Base-by-base conservation (phyloP, 306 rosid species). In the Oxytropis ochrocephala region DNA sequence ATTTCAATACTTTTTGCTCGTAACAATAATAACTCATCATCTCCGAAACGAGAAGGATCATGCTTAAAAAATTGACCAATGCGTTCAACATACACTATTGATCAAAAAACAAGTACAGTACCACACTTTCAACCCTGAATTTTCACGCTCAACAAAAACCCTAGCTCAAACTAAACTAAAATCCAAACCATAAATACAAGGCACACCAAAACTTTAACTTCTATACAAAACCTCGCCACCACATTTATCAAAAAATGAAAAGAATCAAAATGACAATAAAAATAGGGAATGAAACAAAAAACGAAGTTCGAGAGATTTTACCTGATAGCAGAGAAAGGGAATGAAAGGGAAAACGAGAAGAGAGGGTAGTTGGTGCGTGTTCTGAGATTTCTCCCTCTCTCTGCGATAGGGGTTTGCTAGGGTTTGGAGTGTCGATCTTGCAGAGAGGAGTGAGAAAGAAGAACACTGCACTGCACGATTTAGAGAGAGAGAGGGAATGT, bases 391-490 rank as follows among this genome's bases (percentile, higher is more conserved):
- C 59, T 53, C 36, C 1, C 84, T 77, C 80, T 77, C 67, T 43
- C 53, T 41, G 75, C 47, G 81, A 63, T 53, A 81, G 88, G 86
- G 91, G 79, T 81, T 84, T 36, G 77, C 69, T 78, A 84, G 88
- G 91, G 86, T 82, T 84, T 72, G 79, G 58, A 4, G 38, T 55
- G 74, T 50, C 82, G 81, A 75, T 79, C 88, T 53, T 69, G 71
- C 82, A 73, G 85, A 51, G 70, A 83, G 65, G 81, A 73, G 70
- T 49, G 86, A 67, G 76, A 72, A 50, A 63, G 53, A 70, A 70
- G 42, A 70, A 39, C 6, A 32, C 64, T 55, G 12, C 50, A 48
- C 57, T 30, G 18, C 57, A 55, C 50, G 16, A 17, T 59, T 38
- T 42, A 47, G 69, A 54, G 57, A 55, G 78, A 30, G 44, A 43